These are phyloP conservation scores for Colletotrichum coccodes DNA, from an alignment of 2,329 filamentous ascomycete species.

Conservation along the genomic window DNA sequence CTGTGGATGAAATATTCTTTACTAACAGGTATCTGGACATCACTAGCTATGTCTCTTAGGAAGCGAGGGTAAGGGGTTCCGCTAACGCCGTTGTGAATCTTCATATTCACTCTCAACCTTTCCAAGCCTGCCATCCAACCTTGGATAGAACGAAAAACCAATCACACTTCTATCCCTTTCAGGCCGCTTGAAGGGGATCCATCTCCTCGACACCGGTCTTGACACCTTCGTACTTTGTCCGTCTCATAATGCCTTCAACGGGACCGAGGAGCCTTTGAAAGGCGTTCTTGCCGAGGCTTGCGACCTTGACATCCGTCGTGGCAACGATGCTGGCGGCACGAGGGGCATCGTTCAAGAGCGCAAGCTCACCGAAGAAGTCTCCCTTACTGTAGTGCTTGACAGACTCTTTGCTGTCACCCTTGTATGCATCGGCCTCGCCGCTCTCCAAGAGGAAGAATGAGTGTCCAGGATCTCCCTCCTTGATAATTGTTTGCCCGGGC, in stretches of 20 bases:
- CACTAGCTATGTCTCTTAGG: slow-evolving; percentile 47
- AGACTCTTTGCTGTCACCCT: slow-evolving; percentile 73
- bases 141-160: slow-evolving; percentile 20
- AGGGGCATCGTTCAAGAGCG: slow-evolving; percentile 91
- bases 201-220: slow-evolving; percentile 73
- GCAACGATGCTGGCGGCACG: slow-evolving; percentile 90
- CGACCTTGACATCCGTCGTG: slow-evolving; percentile 89
- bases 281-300: slow-evolving; percentile 89
- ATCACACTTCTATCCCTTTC: slow-evolving; percentile 27
- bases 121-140: slow-evolving; percentile 20
- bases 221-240: slow-evolving; percentile 72
- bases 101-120: slow-evolving; percentile 22
- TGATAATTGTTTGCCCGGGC: slow-evolving; percentile 84
- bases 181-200: slow-evolving; percentile 67
- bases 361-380: slow-evolving; percentile 97
- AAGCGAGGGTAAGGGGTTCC: slow-evolving; percentile 45
- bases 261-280: slow-evolving; percentile 94
- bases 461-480: slow-evolving; percentile 89
- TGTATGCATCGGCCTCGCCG: slow-evolving; percentile 88
- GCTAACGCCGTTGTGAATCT: slow-evolving; percentile 35
- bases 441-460: slow-evolving; percentile 92
- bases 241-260: slow-evolving; percentile 93
- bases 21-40: slow-evolving; percentile 44
- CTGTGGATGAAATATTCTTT: slow-evolving; percentile 28
- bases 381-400: slow-evolving; percentile 89